These are phyloP conservation scores for Euphorbia pulcherrima DNA, from an alignment of 345 rosid species.

Conservation along the genomic window DNA sequence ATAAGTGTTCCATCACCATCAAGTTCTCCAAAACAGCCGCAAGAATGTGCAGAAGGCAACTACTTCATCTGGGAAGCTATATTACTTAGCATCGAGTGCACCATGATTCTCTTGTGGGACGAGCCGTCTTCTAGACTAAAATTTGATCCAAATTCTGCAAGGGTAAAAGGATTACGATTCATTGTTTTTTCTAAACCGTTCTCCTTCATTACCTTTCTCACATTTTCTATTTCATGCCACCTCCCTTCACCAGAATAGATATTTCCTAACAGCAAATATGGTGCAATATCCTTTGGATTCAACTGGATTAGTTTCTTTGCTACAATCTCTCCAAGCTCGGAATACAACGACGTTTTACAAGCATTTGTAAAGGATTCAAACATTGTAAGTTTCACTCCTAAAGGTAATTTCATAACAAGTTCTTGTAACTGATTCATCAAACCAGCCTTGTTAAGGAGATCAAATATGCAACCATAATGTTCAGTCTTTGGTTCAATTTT, in stretches of 20 bases:
- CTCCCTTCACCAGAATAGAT: conserved; percentile 48
- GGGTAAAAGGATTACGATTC: conserved; percentile 20
- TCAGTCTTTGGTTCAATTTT: conserved; percentile 43
- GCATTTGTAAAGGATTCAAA: conserved; percentile 41
- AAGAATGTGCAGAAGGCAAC: conserved; percentile 15
- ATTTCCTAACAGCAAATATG: conserved; percentile 49
- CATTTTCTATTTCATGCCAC: conserved; percentile 49
- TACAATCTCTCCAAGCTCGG: conserved; percentile 45
- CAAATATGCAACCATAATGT: conserved; percentile 59
- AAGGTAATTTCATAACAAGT: conserved; percentile 24
- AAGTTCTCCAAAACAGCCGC: not conserved
- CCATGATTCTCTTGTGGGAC: conserved; percentile 25
- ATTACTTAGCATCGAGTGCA: conserved; percentile 50
- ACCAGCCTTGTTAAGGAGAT: conserved; percentile 50
- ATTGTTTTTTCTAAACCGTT: conserved; percentile 26
- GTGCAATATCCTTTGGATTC: conserved; percentile 41
- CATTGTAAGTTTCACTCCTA: conserved; percentile 28
- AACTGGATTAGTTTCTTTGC: conserved; percentile 44
- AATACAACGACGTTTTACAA: conserved; percentile 30
- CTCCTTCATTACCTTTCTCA: conserved; percentile 43
- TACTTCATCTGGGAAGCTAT: conserved; percentile 40
- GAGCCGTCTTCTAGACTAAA: conserved; percentile 16
- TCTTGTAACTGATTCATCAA: conserved; percentile 40
- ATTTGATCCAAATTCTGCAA: conserved; percentile 13
- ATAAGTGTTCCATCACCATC: not conserved